phyloP scores from a whole-genome alignment of 2,329 filamentous ascomycete genomes.

The Mycocentrospora acerina region DNA sequence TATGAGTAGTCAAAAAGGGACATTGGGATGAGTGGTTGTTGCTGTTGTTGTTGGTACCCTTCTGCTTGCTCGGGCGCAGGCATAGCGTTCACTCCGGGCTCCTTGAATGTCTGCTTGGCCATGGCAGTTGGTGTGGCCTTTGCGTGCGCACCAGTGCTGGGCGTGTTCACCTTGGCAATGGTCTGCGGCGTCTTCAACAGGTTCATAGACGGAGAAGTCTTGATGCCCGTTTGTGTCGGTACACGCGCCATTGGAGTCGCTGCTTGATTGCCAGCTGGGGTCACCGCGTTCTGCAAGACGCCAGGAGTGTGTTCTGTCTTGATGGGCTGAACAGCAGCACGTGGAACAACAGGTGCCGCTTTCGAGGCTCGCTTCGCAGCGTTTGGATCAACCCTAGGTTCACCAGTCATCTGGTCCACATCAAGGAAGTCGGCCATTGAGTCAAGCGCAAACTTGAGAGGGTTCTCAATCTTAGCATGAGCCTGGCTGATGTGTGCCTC shows the following conservation, averaged over 20 bases:
- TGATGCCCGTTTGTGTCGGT: slow-evolving; percentile 40
- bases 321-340: slow-evolving; percentile 25
- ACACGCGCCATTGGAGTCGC: slow-evolving; percentile 43
- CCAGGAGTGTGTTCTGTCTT: slow-evolving; percentile 40
- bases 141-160: slow-evolving; percentile 31
- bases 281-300: slow-evolving; percentile 35
- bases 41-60: slow-evolving; percentile 15
- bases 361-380: slow-evolving; percentile 25
- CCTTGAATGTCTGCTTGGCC: slow-evolving; percentile 28
- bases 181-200: slow-evolving; percentile 43
- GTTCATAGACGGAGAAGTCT: slow-evolving; percentile 39
- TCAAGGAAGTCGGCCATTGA: slow-evolving; percentile 55
- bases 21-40: slow-evolving; percentile 27
- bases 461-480: slow-evolving; percentile 57
- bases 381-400: slow-evolving; percentile 28
- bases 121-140: slow-evolving; percentile 36
- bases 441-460: slow-evolving; percentile 58
- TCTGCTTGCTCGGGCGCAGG: slow-evolving; percentile 22
- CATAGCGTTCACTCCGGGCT: slow-evolving; percentile 17
- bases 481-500: slow-evolving; percentile 56
- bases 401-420: slow-evolving; percentile 48
- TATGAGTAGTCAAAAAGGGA: slow-evolving; percentile 36
- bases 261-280: slow-evolving; percentile 34
- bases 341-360: slow-evolving; percentile 21
- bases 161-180: slow-evolving; percentile 36